These are phyloP conservation scores for Lachnum nothofagi DNA, from an alignment of 2,329 filamentous ascomycete species.

Conservation along the genomic window DNA sequence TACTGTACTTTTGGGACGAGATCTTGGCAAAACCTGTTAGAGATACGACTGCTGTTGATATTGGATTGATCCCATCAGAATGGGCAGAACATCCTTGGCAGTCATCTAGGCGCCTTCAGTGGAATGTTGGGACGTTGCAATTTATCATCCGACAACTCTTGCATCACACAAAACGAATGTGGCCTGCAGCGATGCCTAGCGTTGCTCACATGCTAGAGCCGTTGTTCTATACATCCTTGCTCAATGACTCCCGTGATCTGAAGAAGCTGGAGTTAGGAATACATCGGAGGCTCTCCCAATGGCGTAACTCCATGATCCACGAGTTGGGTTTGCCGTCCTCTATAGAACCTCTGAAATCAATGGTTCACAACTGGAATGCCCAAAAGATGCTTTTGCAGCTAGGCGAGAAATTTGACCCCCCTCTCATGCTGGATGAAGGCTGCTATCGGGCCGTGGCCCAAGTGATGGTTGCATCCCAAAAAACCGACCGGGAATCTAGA, in stretches of 20 bases:
- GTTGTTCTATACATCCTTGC: slow-evolving; percentile 16
- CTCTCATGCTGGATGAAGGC: slow-evolving; percentile 45
- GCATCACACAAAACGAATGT: slow-evolving; percentile 26
- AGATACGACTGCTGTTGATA: no score
- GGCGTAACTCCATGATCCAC: slow-evolving; percentile 40
- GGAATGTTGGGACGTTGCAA: no score
- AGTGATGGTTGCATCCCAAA: slow-evolving; percentile 50
- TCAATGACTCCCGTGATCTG: not conserved
- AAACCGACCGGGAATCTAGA: slow-evolving; percentile 46
- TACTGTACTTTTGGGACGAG: slow-evolving; percentile 15
- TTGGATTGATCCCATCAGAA: no score
- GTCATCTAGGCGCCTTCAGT: no score
- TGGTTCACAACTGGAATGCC: slow-evolving; percentile 52
- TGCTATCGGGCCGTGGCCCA: slow-evolving; percentile 52
- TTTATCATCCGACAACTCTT: slow-evolving; percentile 17
- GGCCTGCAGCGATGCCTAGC: slow-evolving; percentile 25
- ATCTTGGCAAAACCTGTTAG: slow-evolving; percentile 1
- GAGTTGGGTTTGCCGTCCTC: slow-evolving; percentile 36
- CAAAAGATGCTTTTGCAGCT: slow-evolving; percentile 50
- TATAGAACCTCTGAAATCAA: slow-evolving; percentile 34
- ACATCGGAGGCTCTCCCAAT: slow-evolving; percentile 23
- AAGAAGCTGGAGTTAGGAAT: slow-evolving; percentile 4
- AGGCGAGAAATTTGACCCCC: slow-evolving; percentile 44
- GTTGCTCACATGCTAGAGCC: slow-evolving; percentile 23
- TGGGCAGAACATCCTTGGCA: no score